These are phyloP conservation scores for Leccinum subrobustum DNA, from an alignment of 1,284 basidiomycete species.

Conservation along the genomic window DNA sequence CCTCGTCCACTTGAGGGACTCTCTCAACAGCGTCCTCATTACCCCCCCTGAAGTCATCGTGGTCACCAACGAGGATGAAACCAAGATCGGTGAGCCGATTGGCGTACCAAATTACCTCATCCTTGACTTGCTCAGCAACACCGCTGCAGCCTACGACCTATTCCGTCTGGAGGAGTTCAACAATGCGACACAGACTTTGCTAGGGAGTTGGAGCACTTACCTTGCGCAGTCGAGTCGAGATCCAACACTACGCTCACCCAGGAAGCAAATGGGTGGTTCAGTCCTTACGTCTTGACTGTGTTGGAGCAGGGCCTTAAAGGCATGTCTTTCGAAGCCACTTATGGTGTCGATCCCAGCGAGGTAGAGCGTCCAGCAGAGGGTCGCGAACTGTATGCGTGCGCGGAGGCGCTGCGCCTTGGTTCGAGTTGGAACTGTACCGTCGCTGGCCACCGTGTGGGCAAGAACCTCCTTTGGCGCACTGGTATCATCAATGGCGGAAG, in stretches of 20 bases:
- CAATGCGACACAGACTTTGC: slow-evolving; percentile 15
- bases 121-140: slow-evolving; percentile 24
- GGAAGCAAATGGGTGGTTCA: not conserved
- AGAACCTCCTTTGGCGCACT: not conserved
- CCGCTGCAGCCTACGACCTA: slow-evolving; percentile 16
- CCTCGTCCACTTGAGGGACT: slow-evolving; percentile 8
- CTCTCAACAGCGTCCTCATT: slow-evolving; percentile 9
- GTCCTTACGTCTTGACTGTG: not conserved
- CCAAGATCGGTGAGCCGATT: slow-evolving; percentile 7
- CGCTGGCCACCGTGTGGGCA: not conserved
- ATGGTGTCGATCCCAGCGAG: slow-evolving; percentile 17
- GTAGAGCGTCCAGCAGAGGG: slow-evolving; percentile 33
- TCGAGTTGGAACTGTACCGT: not conserved
- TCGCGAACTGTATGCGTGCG: slow-evolving; percentile 27
- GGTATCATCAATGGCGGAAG: not conserved
- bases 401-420: slow-evolving; percentile 24
- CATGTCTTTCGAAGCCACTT: not conserved
- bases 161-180: slow-evolving; percentile 23
- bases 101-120: slow-evolving; percentile 19
- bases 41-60: slow-evolving; percentile 11
- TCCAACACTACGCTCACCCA: not conserved
- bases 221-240: not conserved
- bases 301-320: not conserved
- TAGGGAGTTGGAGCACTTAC: slow-evolving; percentile 9
- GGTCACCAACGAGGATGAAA: not conserved